phyloP scores from a whole-genome alignment of 2,329 filamentous ascomycete genomes.

The Phialophora expanda region DNA sequence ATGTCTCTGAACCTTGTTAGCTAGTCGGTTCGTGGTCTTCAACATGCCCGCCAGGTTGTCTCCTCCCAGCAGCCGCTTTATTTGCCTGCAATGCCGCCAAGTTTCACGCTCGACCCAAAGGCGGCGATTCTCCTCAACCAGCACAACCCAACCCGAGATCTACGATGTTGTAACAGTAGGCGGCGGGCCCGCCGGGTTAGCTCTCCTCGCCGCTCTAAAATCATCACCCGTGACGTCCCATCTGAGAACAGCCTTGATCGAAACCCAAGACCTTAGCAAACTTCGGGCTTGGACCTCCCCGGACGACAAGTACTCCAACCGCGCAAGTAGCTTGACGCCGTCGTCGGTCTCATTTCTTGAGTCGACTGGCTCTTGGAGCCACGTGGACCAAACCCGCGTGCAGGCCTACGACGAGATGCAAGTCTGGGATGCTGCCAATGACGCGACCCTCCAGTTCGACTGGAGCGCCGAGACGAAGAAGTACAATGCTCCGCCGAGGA shows the following conservation, averaged over 20 bases:
- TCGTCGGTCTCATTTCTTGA: slow-evolving; percentile 82
- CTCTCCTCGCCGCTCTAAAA: slow-evolving; percentile 75
- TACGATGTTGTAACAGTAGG: slow-evolving; percentile 94
- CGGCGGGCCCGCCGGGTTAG: slow-evolving; percentile 86
- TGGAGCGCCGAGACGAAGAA: slow-evolving; percentile 59
- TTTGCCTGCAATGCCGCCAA: slow-evolving; percentile 30
- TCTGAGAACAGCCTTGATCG: slow-evolving; percentile 85
- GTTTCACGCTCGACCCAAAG: slow-evolving; percentile 15
- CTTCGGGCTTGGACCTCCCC: slow-evolving; percentile 70
- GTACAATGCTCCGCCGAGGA: slow-evolving; percentile 52
- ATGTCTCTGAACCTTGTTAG: background rate
- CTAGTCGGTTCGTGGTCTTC: background rate
- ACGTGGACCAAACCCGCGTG: slow-evolving; percentile 73
- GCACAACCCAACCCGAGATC: slow-evolving; percentile 60
- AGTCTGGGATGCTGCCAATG: slow-evolving; percentile 94
- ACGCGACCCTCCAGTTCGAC: slow-evolving; percentile 86
- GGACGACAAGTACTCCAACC: slow-evolving; percentile 79
- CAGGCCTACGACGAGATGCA: slow-evolving; percentile 96
- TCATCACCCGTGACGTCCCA: slow-evolving; percentile 74
- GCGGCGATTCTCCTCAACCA: slow-evolving; percentile 28
- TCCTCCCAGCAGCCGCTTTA: background rate
- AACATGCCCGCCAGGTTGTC: slow-evolving; percentile 27
- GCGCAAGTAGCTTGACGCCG: slow-evolving; percentile 93
- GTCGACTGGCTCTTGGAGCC: slow-evolving; percentile 81
- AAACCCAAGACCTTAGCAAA: slow-evolving; percentile 81